phyloP scores from a whole-genome alignment of 129 eudicot species.

The Artemisia argyi region DNA sequence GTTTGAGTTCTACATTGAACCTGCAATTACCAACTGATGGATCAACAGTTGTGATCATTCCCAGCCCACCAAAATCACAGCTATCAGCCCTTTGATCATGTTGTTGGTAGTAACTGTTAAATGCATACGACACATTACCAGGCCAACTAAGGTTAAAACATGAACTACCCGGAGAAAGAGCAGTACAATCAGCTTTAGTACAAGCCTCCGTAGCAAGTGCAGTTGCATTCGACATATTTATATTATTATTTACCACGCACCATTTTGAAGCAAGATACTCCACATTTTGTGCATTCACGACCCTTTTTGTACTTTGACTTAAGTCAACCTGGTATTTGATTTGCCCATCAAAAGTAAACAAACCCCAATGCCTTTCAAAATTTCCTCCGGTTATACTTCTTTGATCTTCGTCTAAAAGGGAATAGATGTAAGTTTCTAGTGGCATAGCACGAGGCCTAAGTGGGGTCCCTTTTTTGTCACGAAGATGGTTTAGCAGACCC shows the following conservation, averaged over 20 bases:
- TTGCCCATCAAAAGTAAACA: constrained; percentile 91
- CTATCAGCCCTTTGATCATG: constrained; percentile 75
- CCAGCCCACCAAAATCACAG: constrained; percentile 84
- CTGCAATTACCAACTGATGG: constrained; percentile 80
- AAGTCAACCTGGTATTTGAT: constrained; percentile 71
- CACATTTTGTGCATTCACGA: constrained; percentile 71
- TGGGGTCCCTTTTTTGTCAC: constrained; percentile 55
- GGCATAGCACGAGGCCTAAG: constrained; percentile 54
- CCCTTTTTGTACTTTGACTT: constrained; percentile 39
- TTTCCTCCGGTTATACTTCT: constrained; percentile 53
- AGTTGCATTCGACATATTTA: constrained; percentile 61
- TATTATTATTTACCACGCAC: constrained; percentile 84
- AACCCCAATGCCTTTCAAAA: constrained; percentile 89
- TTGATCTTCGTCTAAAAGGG: constrained; percentile 82
- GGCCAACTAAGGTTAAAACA: constrained; percentile 88
- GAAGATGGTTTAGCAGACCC: constrained; percentile 51
- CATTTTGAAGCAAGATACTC: constrained; percentile 72
- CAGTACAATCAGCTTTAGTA: constrained; percentile 66
- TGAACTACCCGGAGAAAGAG: constrained; percentile 69
- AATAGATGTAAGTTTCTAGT: constrained; percentile 51
- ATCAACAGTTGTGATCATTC: constrained; percentile 87
- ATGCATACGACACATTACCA: constrained; percentile 81
- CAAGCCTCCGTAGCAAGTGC: constrained; percentile 68
- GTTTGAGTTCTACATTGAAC: constrained; percentile 56
- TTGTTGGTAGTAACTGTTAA: constrained; percentile 82